Conservation (phyloP, 2,329 filamentous ascomycete species). For the Fusarium ambrosium region DNA sequence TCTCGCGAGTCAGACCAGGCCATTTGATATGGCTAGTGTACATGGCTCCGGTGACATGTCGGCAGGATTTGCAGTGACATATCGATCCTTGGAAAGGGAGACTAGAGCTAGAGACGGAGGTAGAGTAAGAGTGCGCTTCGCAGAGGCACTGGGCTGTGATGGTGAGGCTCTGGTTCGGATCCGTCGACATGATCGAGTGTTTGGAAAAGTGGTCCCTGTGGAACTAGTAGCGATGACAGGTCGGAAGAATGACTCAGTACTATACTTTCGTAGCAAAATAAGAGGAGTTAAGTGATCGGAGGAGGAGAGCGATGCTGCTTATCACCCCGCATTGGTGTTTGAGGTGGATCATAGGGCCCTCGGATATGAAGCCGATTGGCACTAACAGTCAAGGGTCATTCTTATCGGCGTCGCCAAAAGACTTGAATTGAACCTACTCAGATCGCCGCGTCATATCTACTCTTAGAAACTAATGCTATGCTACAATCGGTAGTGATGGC, state of each 20-base stretch:
- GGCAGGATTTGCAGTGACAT: conserved; percentile 66
- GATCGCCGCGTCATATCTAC: background rate
- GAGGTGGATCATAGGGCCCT: background rate
- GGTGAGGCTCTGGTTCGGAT: background rate
- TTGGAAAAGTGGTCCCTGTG: background rate
- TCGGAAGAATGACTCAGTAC: background rate
- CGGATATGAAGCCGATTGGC: background rate
- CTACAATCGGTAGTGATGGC: background rate
- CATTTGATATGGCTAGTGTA: conserved; percentile 44
- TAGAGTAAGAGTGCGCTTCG: conserved; percentile 56
- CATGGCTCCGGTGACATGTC: conserved; percentile 61
- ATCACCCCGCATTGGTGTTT: background rate
- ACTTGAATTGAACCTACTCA: background rate
- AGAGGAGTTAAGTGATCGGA: background rate
- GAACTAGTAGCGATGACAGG: background rate
- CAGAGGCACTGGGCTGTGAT: conserved; percentile 60
- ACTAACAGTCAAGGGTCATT: background rate
- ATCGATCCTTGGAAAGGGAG: conserved; percentile 58
- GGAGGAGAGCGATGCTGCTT: background rate
- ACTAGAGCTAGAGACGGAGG: conserved; percentile 47
- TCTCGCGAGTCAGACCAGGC: conserved; percentile 32
- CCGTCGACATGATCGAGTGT: background rate
- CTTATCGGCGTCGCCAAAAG: background rate
- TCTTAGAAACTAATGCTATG: background rate
- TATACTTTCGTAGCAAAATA: background rate